Evolutionary conservation across 148 eudicot species (phyloP), one percentile per base, ranked within the genome.

Genomic region (Rhododendron simsii): DNA sequence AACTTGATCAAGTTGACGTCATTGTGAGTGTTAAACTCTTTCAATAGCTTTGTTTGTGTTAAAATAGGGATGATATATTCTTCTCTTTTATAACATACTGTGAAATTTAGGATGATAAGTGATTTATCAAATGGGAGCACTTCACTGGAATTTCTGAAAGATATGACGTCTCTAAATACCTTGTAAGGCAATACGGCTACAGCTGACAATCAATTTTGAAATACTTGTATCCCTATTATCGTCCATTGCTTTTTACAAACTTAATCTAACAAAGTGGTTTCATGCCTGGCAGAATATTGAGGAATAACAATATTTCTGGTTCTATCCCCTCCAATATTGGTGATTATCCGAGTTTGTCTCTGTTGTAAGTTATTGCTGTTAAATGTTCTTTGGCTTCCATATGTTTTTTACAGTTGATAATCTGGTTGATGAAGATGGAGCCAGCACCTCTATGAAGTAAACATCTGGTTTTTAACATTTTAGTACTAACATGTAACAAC

Each of bases 251-350:
- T 28, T 44, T 84, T 44, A 11, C 41, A 45, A 23, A 2, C 74
- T 77, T 50, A 57, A 76, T 35, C 5, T 61, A 30, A 78, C 44
- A 1, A 26, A 28, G 28, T 84, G 41, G 28, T 57, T 65, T 39
- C 12, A 57, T 87, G 14, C 61, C 47, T 23, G 81, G 83, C 89
- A 96, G 98, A 88, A 80, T 92, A 86, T 89, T 97, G 85, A 89
- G 92, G 89, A 91, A 96, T 87, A 91, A 91, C 90, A 93, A 93
- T 87, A 90, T 96, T 82, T 94, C 93, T 67, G 98, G 92, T 80
- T 83, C 93, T 81, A 91, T 96, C 74, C 98, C 99, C 35, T 53
- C 91, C 51, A 53, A 83, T 86, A 86, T 96, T 51, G 92, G 95
- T 78, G 90, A 85, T 83, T 84, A 84, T 57, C 88, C 81, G 81